Base-by-base conservation (phyloP, 1,139 yeast species). In the Geotrichum restrictum region DNA sequence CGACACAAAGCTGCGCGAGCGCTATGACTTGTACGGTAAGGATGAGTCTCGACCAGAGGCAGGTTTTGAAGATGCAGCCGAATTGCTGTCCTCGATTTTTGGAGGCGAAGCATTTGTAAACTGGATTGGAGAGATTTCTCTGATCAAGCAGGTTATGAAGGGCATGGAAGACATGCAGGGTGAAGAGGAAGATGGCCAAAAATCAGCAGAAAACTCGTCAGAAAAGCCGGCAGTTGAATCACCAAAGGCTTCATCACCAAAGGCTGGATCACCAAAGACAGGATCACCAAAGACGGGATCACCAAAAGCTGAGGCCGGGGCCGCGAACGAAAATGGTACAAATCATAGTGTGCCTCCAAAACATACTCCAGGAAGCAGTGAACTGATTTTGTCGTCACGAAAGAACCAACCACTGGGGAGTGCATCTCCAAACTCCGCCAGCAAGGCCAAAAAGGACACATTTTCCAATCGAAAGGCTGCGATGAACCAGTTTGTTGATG, bases 61-160 rank as follows among this genome's bases (percentile, higher is more conserved):
- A 56, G 95, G 95, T 0, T 88, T 88, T 64, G 95, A 87, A 64
- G 97, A 89, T 66, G 95, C 97, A 0, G 77, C 83, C 45, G 97
- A 89, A 66, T 83, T 88, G 62, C 87, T 89, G 69, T 76, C 86
- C n/a, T 79, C 78, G 74, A 85, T 89, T 38, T 89, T 89, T 69
- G 98, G 98, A 44, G 98, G 98, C 39, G 96, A 87, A 56, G 93
- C 94, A 2, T 91, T 91, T 69, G 80, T 77, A 47, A 86, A 84
- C 54, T 85, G 89, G 77, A 87, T 91, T 62, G 98, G 98, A 4
- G 97, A 91, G 68, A 74, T 93, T 59, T 82, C 95, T n/a, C 74
- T 93, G 66, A 72, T 91, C 66, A 85, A 83, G 66, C 95, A 93
- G 63, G 66, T 91, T 63, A 76, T 84, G 40, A 85, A 86, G 67